Conservation (phyloP, 2,329 filamentous ascomycete genomes). For the Xylariaceae sp. region DNA sequence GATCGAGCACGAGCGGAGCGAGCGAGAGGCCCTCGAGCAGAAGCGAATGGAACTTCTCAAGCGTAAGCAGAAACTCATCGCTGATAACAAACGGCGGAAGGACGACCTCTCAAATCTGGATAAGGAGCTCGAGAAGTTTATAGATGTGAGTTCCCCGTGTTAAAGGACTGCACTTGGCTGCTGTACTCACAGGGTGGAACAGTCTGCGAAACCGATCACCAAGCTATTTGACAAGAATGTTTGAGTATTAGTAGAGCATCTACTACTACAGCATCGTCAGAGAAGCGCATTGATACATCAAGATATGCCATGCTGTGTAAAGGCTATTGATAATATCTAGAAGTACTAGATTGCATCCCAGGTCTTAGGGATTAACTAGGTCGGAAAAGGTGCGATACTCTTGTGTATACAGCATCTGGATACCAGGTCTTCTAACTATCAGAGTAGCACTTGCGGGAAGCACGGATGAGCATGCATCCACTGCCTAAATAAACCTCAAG, state of each 20-base stretch:
- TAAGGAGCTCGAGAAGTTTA: slow-evolving; percentile 90
- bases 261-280: neutral
- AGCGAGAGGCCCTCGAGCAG: slow-evolving; percentile 85
- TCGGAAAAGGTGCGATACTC: slow-evolving; percentile 12
- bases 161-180: slow-evolving; percentile 28
- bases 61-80: slow-evolving; percentile 66
- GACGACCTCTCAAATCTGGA: slow-evolving; percentile 92
- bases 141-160: slow-evolving; percentile 69
- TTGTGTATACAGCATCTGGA: neutral
- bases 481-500: neutral
- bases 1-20: slow-evolving; percentile 87
- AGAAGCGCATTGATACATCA: neutral
- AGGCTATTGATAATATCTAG: neutral
- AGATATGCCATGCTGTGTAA: neutral
- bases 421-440: slow-evolving; percentile 8
- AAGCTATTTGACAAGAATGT: slow-evolving; percentile 77
- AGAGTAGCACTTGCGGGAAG: neutral
- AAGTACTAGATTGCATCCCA: neutral
- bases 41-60: slow-evolving; percentile 78
- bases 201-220: slow-evolving; percentile 89
- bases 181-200: slow-evolving; percentile 25
- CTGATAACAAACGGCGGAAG: slow-evolving; percentile 87
- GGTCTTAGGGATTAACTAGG: neutral
- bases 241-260: slow-evolving; percentile 14
- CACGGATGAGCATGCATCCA: neutral